Evolutionary conservation across 805 yeast genomes (phyloP), one percentile per base, ranked within the genome.

Genomic region (Sugiyamaella lignohabitans): DNA sequence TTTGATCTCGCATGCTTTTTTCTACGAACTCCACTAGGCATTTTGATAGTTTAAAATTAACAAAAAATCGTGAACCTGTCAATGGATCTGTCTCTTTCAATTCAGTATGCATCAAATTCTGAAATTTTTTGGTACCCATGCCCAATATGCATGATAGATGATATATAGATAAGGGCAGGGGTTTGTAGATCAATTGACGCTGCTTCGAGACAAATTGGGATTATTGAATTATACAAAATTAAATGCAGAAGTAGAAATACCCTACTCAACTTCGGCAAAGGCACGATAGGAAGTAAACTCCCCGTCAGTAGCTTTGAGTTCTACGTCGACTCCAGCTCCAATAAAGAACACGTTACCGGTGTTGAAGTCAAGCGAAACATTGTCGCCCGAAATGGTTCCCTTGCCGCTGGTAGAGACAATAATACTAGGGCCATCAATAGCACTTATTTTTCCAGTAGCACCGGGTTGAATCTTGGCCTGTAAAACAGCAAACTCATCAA

Each of bases 401-500:
- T 65, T 64, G 53, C 98, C 98, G 53, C 82, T 79, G 37, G 96
- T 85, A 48, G 82, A 78, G 49, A 93, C 84, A 51, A 88, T 64
- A 55, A 93, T 82, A 42, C 95, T 85, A 55, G 98, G 97, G 42
- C 98, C 98, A 38, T 78, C 69, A 39, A 93, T 70, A 4, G 72
- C 79, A 45, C 79, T 76, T 57, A 82, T 75, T n/a, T 61, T 63
- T 55, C 78, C 72, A 16, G 61, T 64, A 56, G 78, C 71, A 38
- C 74, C 76, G 8, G 72, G 61, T 36, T 68, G 63, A 43, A 73
- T 70, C 59, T 83, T 82, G 40, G 78, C 76, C 68, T 86, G 88
- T 60, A 93, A 74, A n/a, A 93, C 97, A 3, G 96, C 75, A 61
- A 93, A 93, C 72, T 93, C 99, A 52, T 82, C 95, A 62, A 93